Base-by-base conservation (phyloP, 2,329 filamentous ascomycete species). In the Coniella lustricola region DNA sequence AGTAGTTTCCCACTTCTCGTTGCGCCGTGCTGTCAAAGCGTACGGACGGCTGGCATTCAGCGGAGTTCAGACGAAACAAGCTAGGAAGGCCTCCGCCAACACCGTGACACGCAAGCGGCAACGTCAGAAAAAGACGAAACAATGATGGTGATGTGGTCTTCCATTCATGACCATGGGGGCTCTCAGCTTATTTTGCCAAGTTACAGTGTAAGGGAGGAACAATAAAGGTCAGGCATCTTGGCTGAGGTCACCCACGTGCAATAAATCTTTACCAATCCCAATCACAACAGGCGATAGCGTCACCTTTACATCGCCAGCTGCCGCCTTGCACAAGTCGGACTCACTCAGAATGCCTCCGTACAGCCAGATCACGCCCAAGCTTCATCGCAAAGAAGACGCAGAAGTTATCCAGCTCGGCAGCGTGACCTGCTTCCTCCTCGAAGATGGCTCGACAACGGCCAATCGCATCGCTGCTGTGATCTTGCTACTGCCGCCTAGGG, bases 381-480 rank as follows among this genome's bases (percentile, higher is more conserved):
- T 64, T 29, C 55, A 50, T 56, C 60, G 55, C 36, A 61, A 59
- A 38, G 58, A 62, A 35, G 57, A 59, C 29, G 57, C 59, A 39
- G 62, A 67, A 48, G 56, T 56, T 22, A 54, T 66, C 42, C 44
- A 53, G 22, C 52, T 67, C 44, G 64, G 64, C 1, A 61, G 62
- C 18, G 58, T 64, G 49, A 65, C 60, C 13, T 60, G 64, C 43
- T 64, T 61, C 43, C 56, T 67, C 25, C 62, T 60, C 34, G 64
- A 67, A 40, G 64, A 67, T 48, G 64, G 64, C 5, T 58, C 57
- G 9, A 55, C 56, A 46, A 67, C 64, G 16, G 61, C 64, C 47
- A 62, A 65, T 50, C 60, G 64, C 21, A 57, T 67, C n/a, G 61
- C 61, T 32, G 58, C 55, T 36, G 57, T 66, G 50, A 55, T 61